These are phyloP conservation scores for Fusarium duplospermum DNA, from an alignment of 2,329 filamentous ascomycete species.

Conservation along the genomic window DNA sequence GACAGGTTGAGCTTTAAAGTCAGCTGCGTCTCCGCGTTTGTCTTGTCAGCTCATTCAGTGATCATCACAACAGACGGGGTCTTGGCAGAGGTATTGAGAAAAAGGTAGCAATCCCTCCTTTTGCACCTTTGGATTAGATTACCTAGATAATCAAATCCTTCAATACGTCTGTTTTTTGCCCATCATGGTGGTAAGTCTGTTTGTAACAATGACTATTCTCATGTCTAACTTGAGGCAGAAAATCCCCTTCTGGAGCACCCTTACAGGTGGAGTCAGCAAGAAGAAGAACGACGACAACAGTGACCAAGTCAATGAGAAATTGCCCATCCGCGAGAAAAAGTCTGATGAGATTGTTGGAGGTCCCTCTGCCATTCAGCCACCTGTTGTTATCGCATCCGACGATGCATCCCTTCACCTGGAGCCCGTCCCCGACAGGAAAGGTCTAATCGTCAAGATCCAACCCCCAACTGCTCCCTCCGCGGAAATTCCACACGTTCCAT, in stretches of 20 bases:
- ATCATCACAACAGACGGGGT: neutral
- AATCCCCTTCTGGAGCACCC: conserved; percentile 27
- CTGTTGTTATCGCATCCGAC: conserved; percentile 11
- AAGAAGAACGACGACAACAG: neutral
- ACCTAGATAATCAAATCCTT: neutral
- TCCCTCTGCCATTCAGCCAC: neutral
- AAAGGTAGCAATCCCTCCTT: conserved; percentile 5
- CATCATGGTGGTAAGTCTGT: conserved; percentile 26
- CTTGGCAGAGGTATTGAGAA: neutral
- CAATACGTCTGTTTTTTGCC: conserved; percentile 7
- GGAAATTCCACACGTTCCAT: conserved; percentile 57
- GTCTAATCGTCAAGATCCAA: conserved; percentile 59
- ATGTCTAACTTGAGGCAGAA: conserved; percentile 16
- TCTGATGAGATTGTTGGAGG: neutral
- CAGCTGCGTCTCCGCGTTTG: neutral
- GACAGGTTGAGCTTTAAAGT: conserved; percentile 11
- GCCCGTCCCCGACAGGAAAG: conserved; percentile 51
- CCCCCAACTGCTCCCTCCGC: conserved; percentile 54
- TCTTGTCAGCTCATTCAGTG: conserved; percentile 7
- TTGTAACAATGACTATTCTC: fast-evolving
- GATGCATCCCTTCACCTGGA: conserved; percentile 52
- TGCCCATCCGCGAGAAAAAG: conserved; percentile 11
- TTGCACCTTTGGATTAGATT: neutral
- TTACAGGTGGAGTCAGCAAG: neutral
- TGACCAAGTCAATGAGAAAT: neutral